Conservation (phyloP, 1,284 basidiomycete genomes). For the Ganoderma multipileum region DNA sequence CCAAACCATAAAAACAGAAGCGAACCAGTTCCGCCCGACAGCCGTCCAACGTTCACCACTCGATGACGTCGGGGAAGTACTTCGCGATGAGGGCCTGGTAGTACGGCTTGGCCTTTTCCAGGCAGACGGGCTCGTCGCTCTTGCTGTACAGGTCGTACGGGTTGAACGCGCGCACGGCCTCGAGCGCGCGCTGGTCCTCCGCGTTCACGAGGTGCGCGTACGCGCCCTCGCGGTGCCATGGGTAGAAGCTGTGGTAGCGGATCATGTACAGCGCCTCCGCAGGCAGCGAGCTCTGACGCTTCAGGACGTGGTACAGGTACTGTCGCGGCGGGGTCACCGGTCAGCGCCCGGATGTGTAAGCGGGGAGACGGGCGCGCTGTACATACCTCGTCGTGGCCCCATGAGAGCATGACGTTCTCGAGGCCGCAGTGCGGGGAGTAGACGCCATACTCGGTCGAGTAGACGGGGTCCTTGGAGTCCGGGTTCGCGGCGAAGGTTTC, state of each 20-base stretch:
- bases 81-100: conserved; percentile 84
- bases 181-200: conserved; percentile 66
- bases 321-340: conserved; percentile 35
- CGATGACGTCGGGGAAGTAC: conserved; percentile 81
- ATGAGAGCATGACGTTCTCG: conserved; percentile 90
- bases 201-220: conserved; percentile 82
- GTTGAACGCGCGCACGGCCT: conserved; percentile 81
- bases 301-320: conserved; percentile 82
- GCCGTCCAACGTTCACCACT: conserved; percentile 61
- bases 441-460: conserved; percentile 84
- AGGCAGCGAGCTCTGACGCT: conserved; percentile 82
- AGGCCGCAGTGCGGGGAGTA: conserved; percentile 88
- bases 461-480: conserved; percentile 73
- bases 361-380: conserved; percentile 17
- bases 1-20: background rate
- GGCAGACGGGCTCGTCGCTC: conserved; percentile 73
- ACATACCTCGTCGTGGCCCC: conserved; percentile 87
- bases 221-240: conserved; percentile 89
- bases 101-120: conserved; percentile 77
- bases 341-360: too few relatives aligned
- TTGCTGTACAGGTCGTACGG: conserved; percentile 94
- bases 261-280: conserved; percentile 90
- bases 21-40: too few relatives aligned
- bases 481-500: conserved; percentile 87
- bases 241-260: conserved; percentile 94